These are phyloP conservation scores for Camelina hispida DNA, from an alignment of 345 rosid species.

Conservation along the genomic window DNA sequence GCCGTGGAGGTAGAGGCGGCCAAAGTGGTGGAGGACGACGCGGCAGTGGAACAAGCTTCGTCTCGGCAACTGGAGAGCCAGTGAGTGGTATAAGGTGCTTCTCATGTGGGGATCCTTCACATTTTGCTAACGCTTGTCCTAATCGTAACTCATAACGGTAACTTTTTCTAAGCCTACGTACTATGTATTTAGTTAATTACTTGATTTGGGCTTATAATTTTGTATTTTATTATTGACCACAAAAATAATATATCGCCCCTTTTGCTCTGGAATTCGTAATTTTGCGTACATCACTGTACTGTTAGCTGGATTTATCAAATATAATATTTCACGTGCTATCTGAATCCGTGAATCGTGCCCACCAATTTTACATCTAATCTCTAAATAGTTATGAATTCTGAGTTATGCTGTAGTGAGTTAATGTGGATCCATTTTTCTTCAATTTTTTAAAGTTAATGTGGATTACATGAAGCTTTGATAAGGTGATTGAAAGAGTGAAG, in stretches of 20 bases:
- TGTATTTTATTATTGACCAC: slow-evolving; percentile 7
- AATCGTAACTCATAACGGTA: slow-evolving; percentile 55
- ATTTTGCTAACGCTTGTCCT: slow-evolving; percentile 87
- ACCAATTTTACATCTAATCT: slow-evolving; percentile 32
- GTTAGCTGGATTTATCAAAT: slow-evolving; percentile 40
- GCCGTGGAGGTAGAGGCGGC: slow-evolving; percentile 49
- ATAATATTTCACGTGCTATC: slow-evolving; percentile 41
- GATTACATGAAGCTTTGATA: too few relatives aligned
- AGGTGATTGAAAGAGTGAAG: too few relatives aligned
- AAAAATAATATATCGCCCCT: background rate
- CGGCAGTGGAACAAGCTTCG: slow-evolving; percentile 56
- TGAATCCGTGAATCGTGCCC: slow-evolving; percentile 37
- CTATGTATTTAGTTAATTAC: slow-evolving; percentile 5
- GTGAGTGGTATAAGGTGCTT: slow-evolving; percentile 76
- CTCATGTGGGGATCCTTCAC: slow-evolving; percentile 93
- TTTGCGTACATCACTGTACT: slow-evolving; percentile 39
- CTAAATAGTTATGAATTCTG: background rate
- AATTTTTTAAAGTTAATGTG: too few relatives aligned
- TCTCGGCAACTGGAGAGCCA: slow-evolving; percentile 90
- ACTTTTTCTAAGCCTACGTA: slow-evolving; percentile 25
- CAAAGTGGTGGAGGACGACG: slow-evolving; percentile 53
- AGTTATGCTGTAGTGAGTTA: slow-evolving; percentile 18
- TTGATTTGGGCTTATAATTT: slow-evolving; percentile 14
- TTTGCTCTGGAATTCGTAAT: slow-evolving; percentile 35
- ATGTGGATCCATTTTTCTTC: slow-evolving; percentile 27